Conservation (phyloP, 2,329 filamentous ascomycete species). For the Curvularia sp. region DNA sequence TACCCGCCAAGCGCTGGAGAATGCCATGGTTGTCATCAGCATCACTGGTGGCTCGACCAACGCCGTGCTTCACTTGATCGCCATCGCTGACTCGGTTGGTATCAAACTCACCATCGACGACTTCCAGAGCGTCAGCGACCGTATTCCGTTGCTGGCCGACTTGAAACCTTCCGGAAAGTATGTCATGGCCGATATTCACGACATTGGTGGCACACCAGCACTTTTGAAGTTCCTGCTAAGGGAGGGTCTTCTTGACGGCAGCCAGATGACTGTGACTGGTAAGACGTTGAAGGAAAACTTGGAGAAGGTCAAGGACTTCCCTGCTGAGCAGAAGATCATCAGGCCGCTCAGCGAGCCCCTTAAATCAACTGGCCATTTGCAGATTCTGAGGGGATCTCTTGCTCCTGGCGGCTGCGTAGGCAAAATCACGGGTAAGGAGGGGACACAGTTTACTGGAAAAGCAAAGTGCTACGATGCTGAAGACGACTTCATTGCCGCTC, state of each 20-base stretch:
- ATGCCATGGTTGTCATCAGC: slow-evolving; percentile 61
- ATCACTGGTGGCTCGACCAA: slow-evolving; percentile 61
- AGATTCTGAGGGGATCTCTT: slow-evolving; percentile 73
- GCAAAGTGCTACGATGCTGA: slow-evolving; percentile 75
- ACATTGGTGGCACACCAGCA: slow-evolving; percentile 59
- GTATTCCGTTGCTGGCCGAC: slow-evolving; percentile 60
- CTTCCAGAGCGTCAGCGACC: slow-evolving; percentile 60
- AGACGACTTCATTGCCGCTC: slow-evolving; percentile 71
- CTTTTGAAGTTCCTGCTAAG: slow-evolving; percentile 60
- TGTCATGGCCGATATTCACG: slow-evolving; percentile 66
- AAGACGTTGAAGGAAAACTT: slow-evolving; percentile 60
- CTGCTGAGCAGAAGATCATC: slow-evolving; percentile 73
- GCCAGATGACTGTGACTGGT: slow-evolving; percentile 59
- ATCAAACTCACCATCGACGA: slow-evolving; percentile 61
- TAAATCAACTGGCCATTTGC: slow-evolving; percentile 74
- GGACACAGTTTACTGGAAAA: slow-evolving; percentile 70
- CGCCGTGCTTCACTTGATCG: slow-evolving; percentile 60
- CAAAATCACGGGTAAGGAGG: slow-evolving; percentile 81
- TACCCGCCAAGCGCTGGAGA: slow-evolving; percentile 58
- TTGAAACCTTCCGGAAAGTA: slow-evolving; percentile 62
- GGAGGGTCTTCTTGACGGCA: slow-evolving; percentile 59
- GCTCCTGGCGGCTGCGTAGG: slow-evolving; percentile 74
- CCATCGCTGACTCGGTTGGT: slow-evolving; percentile 59
- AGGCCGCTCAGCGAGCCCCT: slow-evolving; percentile 72
- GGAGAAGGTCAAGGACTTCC: slow-evolving; percentile 67